These are phyloP conservation scores for Zygosaccharomyces rouxii DNA, from an alignment of 805 yeast genomes.

Conservation along the genomic window DNA sequence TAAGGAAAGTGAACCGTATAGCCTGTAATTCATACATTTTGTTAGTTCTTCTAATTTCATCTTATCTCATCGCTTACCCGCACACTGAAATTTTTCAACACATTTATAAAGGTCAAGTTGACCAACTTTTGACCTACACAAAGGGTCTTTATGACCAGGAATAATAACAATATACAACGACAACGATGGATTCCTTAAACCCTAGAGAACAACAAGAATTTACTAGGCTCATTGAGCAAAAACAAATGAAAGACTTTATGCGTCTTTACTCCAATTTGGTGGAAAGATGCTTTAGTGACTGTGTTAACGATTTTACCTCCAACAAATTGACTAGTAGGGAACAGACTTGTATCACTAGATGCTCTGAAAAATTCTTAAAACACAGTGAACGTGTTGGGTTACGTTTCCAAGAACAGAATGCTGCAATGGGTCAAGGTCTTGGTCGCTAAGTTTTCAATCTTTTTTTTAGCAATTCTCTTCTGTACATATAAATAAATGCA, in stretches of 20 bases:
- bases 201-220: conserved; percentile 95
- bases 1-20: background rate
- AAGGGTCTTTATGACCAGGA: background rate
- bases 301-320: conserved; percentile 98
- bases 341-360: conserved; percentile 77
- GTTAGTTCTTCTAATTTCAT: background rate
- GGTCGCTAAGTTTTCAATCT: conserved; percentile 26
- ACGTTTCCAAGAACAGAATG: conserved; percentile 97
- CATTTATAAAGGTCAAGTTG: conserved; percentile 4
- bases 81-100: conserved; percentile 5
- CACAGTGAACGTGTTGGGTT: conserved; percentile 98
- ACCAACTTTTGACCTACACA: background rate
- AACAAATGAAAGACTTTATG: conserved; percentile 99
- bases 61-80: conserved; percentile 1
- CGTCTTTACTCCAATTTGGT: conserved; percentile 90
- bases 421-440: conserved; percentile 69
- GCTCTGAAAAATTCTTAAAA: conserved; percentile 96
- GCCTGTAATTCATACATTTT: background rate
- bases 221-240: conserved; percentile 91
- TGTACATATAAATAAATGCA: conserved; percentile 12
- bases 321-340: conserved; percentile 81
- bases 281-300: conserved; percentile 94
- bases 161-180: background rate
- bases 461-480: background rate
- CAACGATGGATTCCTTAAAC: conserved; percentile 86